These are phyloP conservation scores for Aeschynomene evenia DNA, from an alignment of 306 rosid species.

Conservation along the genomic window DNA sequence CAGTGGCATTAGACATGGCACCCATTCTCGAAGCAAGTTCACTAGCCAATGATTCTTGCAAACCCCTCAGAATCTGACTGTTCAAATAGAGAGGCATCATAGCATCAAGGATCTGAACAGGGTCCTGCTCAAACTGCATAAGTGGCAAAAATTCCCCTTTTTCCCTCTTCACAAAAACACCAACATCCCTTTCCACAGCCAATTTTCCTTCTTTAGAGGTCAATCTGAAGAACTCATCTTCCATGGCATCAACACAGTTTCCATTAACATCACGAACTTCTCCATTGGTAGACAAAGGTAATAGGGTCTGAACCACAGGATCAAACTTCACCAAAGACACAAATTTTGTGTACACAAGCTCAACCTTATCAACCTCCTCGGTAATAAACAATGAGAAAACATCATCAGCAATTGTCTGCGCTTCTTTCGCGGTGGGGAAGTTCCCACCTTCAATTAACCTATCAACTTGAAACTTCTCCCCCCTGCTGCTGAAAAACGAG, in stretches of 20 bases:
- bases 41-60: constrained; percentile 83
- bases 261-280: constrained; percentile 56
- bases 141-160: constrained; percentile 37
- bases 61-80: constrained; percentile 64
- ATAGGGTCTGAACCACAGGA: constrained; percentile 68
- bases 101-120: constrained; percentile 80
- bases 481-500: constrained; percentile 41
- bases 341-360: constrained; percentile 67
- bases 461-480: constrained; percentile 39
- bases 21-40: constrained; percentile 86
- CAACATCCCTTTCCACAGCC: constrained; percentile 51
- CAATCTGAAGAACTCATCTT: constrained; percentile 72
- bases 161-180: constrained; percentile 19
- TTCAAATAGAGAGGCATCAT: constrained; percentile 87
- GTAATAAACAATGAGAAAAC: constrained; percentile 67
- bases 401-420: constrained; percentile 71
- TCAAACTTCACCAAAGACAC: constrained; percentile 58
- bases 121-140: constrained; percentile 81
- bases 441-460: constrained; percentile 42
- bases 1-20: constrained; percentile 78
- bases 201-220: constrained; percentile 64
- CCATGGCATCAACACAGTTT: constrained; percentile 50
- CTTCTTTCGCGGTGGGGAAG: constrained; percentile 63
- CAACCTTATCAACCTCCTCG: constrained; percentile 82
- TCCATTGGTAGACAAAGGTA: constrained; percentile 56